Conservation (phyloP, 2,329 filamentous ascomycete genomes). For the Myriosclerotinia duriaeana region DNA sequence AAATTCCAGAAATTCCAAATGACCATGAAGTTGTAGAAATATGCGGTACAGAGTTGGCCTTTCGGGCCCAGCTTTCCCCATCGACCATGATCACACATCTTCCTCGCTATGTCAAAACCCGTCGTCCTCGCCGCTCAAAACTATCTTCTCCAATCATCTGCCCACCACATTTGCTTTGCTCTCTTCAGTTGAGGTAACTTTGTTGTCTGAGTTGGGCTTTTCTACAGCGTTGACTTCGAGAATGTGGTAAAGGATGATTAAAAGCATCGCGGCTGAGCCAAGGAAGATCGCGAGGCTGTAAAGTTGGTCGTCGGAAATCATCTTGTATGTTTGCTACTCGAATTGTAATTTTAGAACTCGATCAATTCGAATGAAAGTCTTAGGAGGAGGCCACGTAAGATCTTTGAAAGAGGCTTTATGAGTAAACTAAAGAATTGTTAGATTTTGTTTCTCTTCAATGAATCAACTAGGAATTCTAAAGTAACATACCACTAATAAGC, state of each 20-base stretch:
- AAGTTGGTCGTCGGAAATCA: slow-evolving; percentile 93
- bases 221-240: slow-evolving; percentile 87
- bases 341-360: slow-evolving; percentile 1
- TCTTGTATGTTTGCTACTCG: slow-evolving; percentile 49
- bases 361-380: neutral
- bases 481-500: slow-evolving; percentile 4
- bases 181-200: slow-evolving; percentile 26
- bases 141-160: slow-evolving; percentile 25
- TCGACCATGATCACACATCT: neutral
- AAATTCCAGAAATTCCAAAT: slow-evolving; percentile 17
- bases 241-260: slow-evolving; percentile 95
- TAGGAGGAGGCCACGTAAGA: slow-evolving; percentile 29
- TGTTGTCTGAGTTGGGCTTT: slow-evolving; percentile 38
- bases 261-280: slow-evolving; percentile 81
- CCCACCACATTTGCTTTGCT: slow-evolving; percentile 29
- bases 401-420: slow-evolving; percentile 15
- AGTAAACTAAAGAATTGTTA: slow-evolving; percentile 26
- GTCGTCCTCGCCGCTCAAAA: neutral
- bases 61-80: neutral
- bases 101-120: neutral
- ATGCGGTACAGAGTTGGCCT: neutral
- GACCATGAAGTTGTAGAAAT: neutral
- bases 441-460: neutral
- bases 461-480: no score
- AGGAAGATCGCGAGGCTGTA: slow-evolving; percentile 93